Conservation (phyloP, 1,139 yeast genomes). For the Torulaspora pretoriensis region DNA sequence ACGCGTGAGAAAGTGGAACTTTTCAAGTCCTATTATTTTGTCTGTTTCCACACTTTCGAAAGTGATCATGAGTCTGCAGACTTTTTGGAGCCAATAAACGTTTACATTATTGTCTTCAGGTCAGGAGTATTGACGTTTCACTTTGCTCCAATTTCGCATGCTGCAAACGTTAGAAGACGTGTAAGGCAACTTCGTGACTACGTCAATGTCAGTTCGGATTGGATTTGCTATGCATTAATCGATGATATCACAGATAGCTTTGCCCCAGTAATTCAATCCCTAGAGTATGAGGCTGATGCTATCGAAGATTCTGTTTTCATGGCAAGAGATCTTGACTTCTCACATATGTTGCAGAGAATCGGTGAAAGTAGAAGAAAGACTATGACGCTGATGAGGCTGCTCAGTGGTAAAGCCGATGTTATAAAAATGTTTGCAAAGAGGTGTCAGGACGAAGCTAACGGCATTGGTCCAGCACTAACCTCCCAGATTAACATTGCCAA, state of each 20-base stretch:
- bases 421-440: constrained; percentile 96
- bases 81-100: constrained; percentile 80
- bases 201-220: constrained; percentile 82
- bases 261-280: constrained; percentile 82
- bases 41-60: constrained; percentile 79
- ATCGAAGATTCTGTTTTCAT: constrained; percentile 80
- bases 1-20: constrained; percentile 81
- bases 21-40: constrained; percentile 70
- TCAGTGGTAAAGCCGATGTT: constrained; percentile 95
- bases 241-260: constrained; percentile 94
- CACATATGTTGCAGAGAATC: constrained; percentile 69
- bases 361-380: constrained; percentile 88
- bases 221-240: constrained; percentile 89
- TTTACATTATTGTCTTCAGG: constrained; percentile 81
- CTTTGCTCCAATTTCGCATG: constrained; percentile 73
- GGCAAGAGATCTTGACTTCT: constrained; percentile 60
- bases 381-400: constrained; percentile 84
- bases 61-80: constrained; percentile 74
- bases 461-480: constrained; percentile 38
- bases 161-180: constrained; percentile 85
- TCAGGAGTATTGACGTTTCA: constrained; percentile 84
- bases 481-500: constrained; percentile 39
- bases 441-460: constrained; percentile 64
- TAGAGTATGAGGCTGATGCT: constrained; percentile 88
- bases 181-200: constrained; percentile 86